phyloP scores from a whole-genome alignment of 2,329 filamentous ascomycete genomes.

The Colletotrichum sp. region DNA sequence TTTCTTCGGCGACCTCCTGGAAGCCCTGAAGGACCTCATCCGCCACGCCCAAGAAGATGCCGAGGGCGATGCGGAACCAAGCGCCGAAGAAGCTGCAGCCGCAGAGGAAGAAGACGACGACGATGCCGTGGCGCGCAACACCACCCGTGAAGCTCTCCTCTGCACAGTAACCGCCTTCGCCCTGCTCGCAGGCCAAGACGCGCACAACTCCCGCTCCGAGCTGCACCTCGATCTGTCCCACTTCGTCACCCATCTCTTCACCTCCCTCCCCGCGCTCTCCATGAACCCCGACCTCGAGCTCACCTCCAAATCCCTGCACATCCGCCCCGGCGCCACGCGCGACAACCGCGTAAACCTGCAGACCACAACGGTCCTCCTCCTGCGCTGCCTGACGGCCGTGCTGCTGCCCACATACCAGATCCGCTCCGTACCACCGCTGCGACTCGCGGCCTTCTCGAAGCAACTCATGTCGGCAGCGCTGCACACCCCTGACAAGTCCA shows the following conservation, averaged over 20 bases:
- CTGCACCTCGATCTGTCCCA: conserved; percentile 92
- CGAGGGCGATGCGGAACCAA: conserved; percentile 46
- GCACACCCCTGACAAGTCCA: conserved; percentile 90
- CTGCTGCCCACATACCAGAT: conserved; percentile 78
- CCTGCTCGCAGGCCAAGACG: conserved; percentile 93
- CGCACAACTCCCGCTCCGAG: conserved; percentile 78
- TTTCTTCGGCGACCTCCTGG: conserved; percentile 95
- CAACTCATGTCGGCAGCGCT: conserved; percentile 83
- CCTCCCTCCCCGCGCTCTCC: conserved; percentile 78
- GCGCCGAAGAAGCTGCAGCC: conserved; percentile 37
- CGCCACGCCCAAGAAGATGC: conserved; percentile 69
- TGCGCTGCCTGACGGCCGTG: conserved; percentile 83
- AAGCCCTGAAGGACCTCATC: conserved; percentile 93
- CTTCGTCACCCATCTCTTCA: conserved; percentile 95
- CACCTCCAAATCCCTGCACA: conserved; percentile 73
- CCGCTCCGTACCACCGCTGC: conserved; percentile 77
- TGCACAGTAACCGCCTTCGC: conserved; percentile 97
- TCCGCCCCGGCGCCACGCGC: conserved; percentile 46
- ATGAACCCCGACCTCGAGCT: conserved; percentile 88
- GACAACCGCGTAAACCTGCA: conserved; percentile 79
- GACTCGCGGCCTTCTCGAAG: conserved; percentile 92
- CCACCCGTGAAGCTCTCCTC: conserved; percentile 85
- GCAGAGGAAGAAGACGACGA: conserved; percentile 50
- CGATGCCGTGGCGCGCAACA: conserved; percentile 64
- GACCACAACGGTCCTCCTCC: conserved; percentile 89